Evolutionary conservation across 2,329 filamentous ascomycete genomes (phyloP), one percentile per base, ranked within the genome.

Genomic region (Arthrobotrys sphaeroides): DNA sequence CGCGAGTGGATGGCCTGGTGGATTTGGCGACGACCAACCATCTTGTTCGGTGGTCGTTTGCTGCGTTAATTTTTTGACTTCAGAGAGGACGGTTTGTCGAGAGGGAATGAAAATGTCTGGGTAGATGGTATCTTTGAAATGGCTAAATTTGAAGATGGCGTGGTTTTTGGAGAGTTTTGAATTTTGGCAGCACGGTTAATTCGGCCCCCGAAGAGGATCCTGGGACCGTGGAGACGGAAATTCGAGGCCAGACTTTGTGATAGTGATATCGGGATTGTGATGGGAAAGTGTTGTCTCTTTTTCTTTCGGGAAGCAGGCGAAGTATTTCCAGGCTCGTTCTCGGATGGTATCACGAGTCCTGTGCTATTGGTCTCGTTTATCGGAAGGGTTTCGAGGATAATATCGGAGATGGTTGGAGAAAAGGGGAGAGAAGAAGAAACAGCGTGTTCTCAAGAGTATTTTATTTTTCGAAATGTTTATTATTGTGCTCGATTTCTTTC

Each of bases 1-100:
- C 72, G 64, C 43, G 72, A 75, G 49, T 75, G 72, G 72, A 75
- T 75, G 57, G 72, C 72, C 38, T 75, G 72, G 72, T 75, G 72
- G 47, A 75, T 65, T 45, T 75, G 72, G 72, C 72, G 72, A 18
- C 72, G 72, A 24, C 72, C 72, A 68, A 75, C 72, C 72, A 75
- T 75, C 33, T 51, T n/a, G 22, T 40, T 62, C n/a, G n/a, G n/a
- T 47, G 53, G 36, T 53, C n/a, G 18, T 43, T 66, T 53, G 20
- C 47, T 53, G 31, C 13, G 47, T 42, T 10, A 2, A 2, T 20
- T 40, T 38, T 59, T 5, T 10, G 12, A 16, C 16, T n/a, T n/a
- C n/a, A n/a, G n/a, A n/a, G n/a, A n/a, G n/a, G n/a, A n/a, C n/a
- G n/a, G n/a, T n/a, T n/a, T n/a, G n/a, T n/a, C n/a, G n/a, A n/a